A percentile compares a stretch with the other conserved stretches of the same genome.
Evolutionary conservation across 1,284 basidiomycete species (phyloP).

Genomic region (Apiotrichum mycotoxinovorans): DNA sequence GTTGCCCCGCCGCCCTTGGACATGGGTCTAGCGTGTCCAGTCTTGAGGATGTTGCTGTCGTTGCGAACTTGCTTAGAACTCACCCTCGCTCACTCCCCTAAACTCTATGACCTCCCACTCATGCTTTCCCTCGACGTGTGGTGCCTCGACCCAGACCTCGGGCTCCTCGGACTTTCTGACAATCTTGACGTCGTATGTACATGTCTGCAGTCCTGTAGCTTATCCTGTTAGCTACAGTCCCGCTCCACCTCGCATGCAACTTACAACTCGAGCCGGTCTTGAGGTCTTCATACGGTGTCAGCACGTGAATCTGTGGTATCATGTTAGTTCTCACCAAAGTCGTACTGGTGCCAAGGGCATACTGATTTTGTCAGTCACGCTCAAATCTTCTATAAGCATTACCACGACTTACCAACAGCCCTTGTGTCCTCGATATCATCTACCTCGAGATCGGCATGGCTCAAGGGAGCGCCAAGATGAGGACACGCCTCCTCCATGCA

Average conservation of each 20-base stretch:
- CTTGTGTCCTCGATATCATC: slow-evolving; percentile 39
- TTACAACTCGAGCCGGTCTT: slow-evolving; percentile 53
- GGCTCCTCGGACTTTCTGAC: slow-evolving; percentile 50
- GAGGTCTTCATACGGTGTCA: slow-evolving; percentile 39
- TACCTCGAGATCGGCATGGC: slow-evolving; percentile 53
- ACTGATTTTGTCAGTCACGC: slow-evolving; percentile 56
- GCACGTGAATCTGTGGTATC: not conserved
- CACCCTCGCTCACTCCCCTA: slow-evolving; percentile 76
- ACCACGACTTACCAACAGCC: slow-evolving; percentile 28
- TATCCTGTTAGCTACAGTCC: not conserved
- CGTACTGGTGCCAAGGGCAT: slow-evolving; percentile 78
- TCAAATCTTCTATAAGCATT: too few species aligned
- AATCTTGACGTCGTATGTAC: slow-evolving; percentile 67
- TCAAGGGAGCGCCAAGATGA: slow-evolving; percentile 77
- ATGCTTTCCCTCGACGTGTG: slow-evolving; percentile 50
- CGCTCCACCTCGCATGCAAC: slow-evolving; percentile 53
- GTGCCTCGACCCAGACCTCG: slow-evolving; percentile 64
- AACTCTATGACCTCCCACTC: slow-evolving; percentile 70
- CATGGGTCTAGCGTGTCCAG: not conserved
- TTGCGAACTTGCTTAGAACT: slow-evolving; percentile 12
- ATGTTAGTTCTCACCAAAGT: slow-evolving; percentile 25
- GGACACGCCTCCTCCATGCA: slow-evolving; percentile 82
- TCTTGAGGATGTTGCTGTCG: not conserved
- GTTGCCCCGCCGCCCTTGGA: too few species aligned
- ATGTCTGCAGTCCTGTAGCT: slow-evolving; percentile 72